Base-by-base conservation (phyloP, 2,329 filamentous ascomycete genomes). In the Pyrenophora teres region DNA sequence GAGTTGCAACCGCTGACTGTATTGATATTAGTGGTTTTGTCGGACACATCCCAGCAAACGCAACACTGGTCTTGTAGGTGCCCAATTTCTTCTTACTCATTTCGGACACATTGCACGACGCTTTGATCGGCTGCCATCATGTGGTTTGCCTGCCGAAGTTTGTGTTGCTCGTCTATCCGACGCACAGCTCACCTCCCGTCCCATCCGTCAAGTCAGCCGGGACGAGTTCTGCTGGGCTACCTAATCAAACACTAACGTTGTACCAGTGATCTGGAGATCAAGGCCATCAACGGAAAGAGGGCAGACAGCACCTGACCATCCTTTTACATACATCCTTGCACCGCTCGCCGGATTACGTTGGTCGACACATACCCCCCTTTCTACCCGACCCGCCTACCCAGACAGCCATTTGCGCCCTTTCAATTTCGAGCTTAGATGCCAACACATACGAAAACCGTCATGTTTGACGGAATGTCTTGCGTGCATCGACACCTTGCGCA, bases 21-120 rank as follows among this genome's bases (percentile, higher is more conserved):
- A 39, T 25, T 38, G 47, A 41, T 30, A 36, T 40, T 52, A 92
- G 89, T 64, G 91, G 90, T 49, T 94, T 92, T 79, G 85, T 88
- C 30, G 87, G 85, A 50, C 80, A 87, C 67, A 95, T 96, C 58
- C 91, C 91, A 55, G 76, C 86, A 33, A 84, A 87, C 65, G 78
- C 90, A n/a, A 85, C 81, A 60, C 81, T 96, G 57, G 82, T 95
- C 78, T 95, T 95, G 90, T 94, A 82, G 81, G 89, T 84, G 19
- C 31, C 49, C 41, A 58, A 57, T 16, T 30, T 40, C 30, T 18
- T 50, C 21, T 33, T 47, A 33, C 25, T 36, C n/a, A 31, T 44
- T n/a, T 37, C 37, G 10, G 27, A 16, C 31, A 47, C n/a, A 41
- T 41, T 46, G 50, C 45, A 50, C 47, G 19, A 38, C 31, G 21